Evolutionary conservation across 2,329 filamentous ascomycete species (phyloP).

Genomic region (Diplodia seriata): DNA sequence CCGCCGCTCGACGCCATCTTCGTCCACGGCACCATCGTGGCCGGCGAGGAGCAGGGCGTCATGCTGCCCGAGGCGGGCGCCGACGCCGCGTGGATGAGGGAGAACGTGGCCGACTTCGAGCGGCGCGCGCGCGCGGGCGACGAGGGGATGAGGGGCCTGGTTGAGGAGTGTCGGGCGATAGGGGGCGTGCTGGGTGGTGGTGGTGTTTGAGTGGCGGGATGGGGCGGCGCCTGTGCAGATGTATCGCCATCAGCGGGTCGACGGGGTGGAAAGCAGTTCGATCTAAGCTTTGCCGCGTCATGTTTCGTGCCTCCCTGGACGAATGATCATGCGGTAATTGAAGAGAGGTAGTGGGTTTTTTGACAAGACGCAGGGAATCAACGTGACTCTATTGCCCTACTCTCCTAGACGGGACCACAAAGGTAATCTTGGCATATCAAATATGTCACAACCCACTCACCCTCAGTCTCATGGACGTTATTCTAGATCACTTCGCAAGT

Average conservation of each 20-base stretch:
- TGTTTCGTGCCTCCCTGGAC: no score
- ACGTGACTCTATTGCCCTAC: no score
- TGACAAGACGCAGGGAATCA: no score
- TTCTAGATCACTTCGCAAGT: background rate
- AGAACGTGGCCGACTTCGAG: conserved; percentile 39
- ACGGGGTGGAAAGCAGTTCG: background rate
- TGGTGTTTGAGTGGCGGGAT: background rate
- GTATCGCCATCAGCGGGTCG: background rate
- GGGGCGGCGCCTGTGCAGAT: no score
- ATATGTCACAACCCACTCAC: background rate
- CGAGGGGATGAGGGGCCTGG: conserved; percentile 37
- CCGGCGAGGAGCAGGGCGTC: conserved; percentile 41
- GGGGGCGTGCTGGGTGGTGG: conserved; percentile 1
- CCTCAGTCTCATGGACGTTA: background rate
- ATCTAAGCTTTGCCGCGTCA: background rate
- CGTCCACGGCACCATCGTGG: conserved; percentile 40
- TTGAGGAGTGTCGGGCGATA: conserved; percentile 34
- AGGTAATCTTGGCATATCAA: background rate
- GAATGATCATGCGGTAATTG: no score
- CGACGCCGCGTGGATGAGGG: conserved; percentile 39
- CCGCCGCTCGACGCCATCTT: conserved; percentile 39
- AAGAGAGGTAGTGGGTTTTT: no score
- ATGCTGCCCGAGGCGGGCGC: conserved; percentile 38
- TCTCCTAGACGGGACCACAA: no score
- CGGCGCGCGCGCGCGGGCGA: conserved; percentile 37